Evolutionary conservation across 108 stramenopile species (phyloP), one percentile per base, ranked within the genome.

Genomic region (Cyclotella kingstonii): DNA sequence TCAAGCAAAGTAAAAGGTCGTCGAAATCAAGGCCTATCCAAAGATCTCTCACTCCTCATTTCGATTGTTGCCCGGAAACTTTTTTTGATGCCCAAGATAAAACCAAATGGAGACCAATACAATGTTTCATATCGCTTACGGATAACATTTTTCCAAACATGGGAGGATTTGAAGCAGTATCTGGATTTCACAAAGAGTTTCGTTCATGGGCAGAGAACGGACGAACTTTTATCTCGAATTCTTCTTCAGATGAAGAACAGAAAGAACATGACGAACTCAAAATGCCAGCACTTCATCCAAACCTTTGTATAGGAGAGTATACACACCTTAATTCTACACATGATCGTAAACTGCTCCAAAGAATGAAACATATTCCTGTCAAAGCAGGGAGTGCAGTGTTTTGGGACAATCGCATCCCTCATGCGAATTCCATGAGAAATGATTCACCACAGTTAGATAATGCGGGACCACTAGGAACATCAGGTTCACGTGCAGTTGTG

Each of bases 371-470:
- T 66, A 72, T 97, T 39, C 81, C 91, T 8, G 84, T 89, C n/a
- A 41, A 38, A 1, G 93, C 94, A 11, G 96, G 96, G 4, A 84
- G 79, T 46, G 86, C 76, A 7, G 86, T 95, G 1, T 84, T 91
- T 73, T 97, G 90, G 89, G 95, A 96, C 54, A 88, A 87, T 79
- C 82, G 96, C 0, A 73, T 97, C 10, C 91, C 94, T 12, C 96
- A 97, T 72, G 90, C 81, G 8, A 97, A 95, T 76, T 74, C 91
- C 0, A 83, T 85, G 55, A 81, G 73, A 47, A 83, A 97, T 66
- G 66, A 70, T 47, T 70, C 78, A 15, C n/a, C 38, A 12, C 15
- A 46, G 27, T 18, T 18, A 22, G 23, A 26, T 40, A 5, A 11
- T 10, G 40, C 39, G 8, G 25, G 21, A 38, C 12, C 29, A 47